Evolutionary conservation across 305 asterid genomes (phyloP), one percentile per base, ranked within the genome.

Genomic region (Solanum hybrid): DNA sequence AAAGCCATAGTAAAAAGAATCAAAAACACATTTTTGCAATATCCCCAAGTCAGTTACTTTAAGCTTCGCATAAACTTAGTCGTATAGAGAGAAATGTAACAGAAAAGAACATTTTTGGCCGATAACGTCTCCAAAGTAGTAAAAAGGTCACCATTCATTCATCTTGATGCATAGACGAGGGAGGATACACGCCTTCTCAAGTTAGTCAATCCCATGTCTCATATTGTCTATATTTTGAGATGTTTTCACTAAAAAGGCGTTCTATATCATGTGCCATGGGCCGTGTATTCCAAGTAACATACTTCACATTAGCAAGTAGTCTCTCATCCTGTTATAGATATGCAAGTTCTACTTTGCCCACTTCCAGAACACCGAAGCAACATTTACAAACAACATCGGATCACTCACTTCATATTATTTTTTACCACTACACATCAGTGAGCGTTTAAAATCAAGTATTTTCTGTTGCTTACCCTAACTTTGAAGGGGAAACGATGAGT

Each of bases 401-500:
- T 27, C 26, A 13, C 87, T 81, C 70, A 37, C 86, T 77, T 31
- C n/a, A 20, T 33, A 57, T 57, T 33, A 15, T 14, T 76, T 57
- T 37, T 57, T 51, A 31, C 70, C 22, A 39, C 70, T 24, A 38
- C 24, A 81, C 13, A 26, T 10, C 73, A 45, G 29, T 12, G 87
- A 41, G 9, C 2, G 9, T 57, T 57, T 22, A 57, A 32, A 11
- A 5, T 33, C 3, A 0, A 57, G 78, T 24, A 32, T 11, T 61
- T 85, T 61, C 32, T 22, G 0, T 22, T 31, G 33, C 96, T 93
- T 90, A 96, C 98, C 97, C 92, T 89, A 91, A 89, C 89, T 94
- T 95, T 96, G 93, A 96, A 96, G 78, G 98, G 91, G 90, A 96
- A 96, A 65, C 98, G 98, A 92, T 93, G 96, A 1, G 98, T 96